Conservation (phyloP, 352 stramenopile genomes). For the Globisporangium ultimum region DNA sequence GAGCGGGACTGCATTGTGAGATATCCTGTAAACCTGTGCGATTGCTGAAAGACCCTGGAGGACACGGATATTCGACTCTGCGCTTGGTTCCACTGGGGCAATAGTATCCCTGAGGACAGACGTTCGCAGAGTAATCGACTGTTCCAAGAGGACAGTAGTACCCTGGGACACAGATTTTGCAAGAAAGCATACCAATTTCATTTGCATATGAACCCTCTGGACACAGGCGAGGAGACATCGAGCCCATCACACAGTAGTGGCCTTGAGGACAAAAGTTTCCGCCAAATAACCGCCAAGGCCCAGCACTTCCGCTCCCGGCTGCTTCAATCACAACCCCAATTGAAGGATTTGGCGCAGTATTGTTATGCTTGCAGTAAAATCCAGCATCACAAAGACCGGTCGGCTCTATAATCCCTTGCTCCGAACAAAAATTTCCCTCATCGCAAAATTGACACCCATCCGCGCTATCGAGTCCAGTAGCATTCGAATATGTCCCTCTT, state of each 20-base stretch:
- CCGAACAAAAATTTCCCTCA: constrained; percentile 43
- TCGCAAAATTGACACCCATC: constrained; percentile 60
- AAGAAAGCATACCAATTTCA: constrained; percentile 20
- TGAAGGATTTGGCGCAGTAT: constrained; percentile 31
- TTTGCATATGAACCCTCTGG: constrained; percentile 42
- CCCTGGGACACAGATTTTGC: constrained; percentile 30
- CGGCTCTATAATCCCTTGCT: constrained; percentile 28
- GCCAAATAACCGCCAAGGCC: constrained; percentile 15
- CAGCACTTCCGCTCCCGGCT: constrained; percentile 6
- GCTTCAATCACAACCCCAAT: constrained; percentile 18
- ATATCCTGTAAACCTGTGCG: constrained; percentile 34
- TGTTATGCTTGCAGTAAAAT: constrained; percentile 55
- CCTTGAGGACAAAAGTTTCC: constrained; percentile 45
- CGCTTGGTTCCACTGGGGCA: constrained; percentile 65
- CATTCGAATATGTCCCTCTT: constrained; percentile 58
- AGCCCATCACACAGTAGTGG: constrained; percentile 46
- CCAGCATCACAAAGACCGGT: constrained; percentile 35
- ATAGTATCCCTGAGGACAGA: constrained; percentile 80
- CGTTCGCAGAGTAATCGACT: constrained; percentile 33
- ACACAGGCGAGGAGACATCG: constrained; percentile 26
- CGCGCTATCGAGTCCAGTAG: constrained; percentile 30
- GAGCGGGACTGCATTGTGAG: constrained; percentile 59
- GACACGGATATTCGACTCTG: constrained; percentile 63
- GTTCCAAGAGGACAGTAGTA: constrained; percentile 53
- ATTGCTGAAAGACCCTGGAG: constrained; percentile 74